Percentiles rank a stretch among this genome's conserved stretches.
Evolutionary conservation across 495 filamentous ascomycete species (phyloP).

Genomic region (Tetracladium marchalianum): DNA sequence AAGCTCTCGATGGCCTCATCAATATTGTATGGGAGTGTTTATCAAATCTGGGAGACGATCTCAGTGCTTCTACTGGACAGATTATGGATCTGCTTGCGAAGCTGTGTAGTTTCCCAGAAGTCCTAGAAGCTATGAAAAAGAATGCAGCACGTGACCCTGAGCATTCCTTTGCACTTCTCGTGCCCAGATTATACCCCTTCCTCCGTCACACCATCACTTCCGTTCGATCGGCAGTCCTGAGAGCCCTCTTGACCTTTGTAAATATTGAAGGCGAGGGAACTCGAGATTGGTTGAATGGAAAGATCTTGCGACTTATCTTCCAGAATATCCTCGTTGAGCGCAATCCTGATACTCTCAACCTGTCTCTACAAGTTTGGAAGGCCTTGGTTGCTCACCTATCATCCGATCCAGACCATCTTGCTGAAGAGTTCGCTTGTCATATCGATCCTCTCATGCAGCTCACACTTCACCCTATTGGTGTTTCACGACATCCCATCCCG

Average conservation of each 20-base stretch:
- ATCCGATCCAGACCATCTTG: conserved; percentile 44
- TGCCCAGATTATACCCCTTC: conserved; percentile 92
- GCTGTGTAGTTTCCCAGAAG: conserved; percentile 87
- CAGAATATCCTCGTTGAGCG: conserved; percentile 93
- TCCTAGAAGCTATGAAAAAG: conserved; percentile 84
- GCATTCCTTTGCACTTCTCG: conserved; percentile 81
- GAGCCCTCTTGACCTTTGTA: conserved; percentile 87
- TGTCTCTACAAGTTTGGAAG: conserved; percentile 81
- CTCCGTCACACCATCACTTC: conserved; percentile 93
- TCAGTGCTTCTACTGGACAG: conserved; percentile 92
- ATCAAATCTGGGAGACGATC: conserved; percentile 87
- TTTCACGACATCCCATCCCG: conserved; percentile 75
- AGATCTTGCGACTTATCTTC: conserved; percentile 77
- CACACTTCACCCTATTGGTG: conserved; percentile 81
- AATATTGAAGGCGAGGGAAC: conserved; percentile 74
- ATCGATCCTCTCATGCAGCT: conserved; percentile 68
- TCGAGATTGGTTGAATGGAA: conserved; percentile 87
- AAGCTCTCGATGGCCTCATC: conserved; percentile 69
- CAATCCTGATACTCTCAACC: conserved; percentile 60
- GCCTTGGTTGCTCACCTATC: conserved; percentile 63
- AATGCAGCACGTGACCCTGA: conserved; percentile 76
- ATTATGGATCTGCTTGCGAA: conserved; percentile 97
- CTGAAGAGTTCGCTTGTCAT: conserved; percentile 56
- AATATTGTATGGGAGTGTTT: conserved; percentile 96
- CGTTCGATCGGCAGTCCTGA: conserved; percentile 84